Percentiles rank a stretch among this genome's conserved stretches.
Evolutionary conservation across 495 filamentous ascomycete genomes (phyloP).

Genomic region (Tuber calosporum): DNA sequence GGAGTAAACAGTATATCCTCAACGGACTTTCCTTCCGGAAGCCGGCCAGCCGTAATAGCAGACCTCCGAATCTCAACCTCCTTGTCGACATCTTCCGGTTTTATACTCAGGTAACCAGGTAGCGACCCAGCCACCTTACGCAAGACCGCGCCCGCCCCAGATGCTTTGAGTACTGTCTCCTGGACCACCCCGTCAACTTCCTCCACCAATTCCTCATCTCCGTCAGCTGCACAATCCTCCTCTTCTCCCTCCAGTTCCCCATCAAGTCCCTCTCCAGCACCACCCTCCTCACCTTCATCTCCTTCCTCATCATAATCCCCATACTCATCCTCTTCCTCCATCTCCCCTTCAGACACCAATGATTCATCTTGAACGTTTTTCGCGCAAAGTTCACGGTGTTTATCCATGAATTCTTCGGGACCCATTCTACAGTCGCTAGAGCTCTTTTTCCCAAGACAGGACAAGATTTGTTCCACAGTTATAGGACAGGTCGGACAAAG

Average conservation of each 20-base stretch:
- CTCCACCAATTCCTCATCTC: conserved; percentile 29
- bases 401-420: conserved; percentile 18
- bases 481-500: background rate
- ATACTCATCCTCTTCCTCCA: conserved; percentile 19
- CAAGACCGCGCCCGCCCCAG: conserved; percentile 10
- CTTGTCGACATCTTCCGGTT: conserved; percentile 21
- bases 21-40: conserved; percentile 8
- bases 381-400: conserved; percentile 24
- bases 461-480: background rate
- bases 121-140: background rate
- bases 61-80: conserved; percentile 29
- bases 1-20: conserved; percentile 26
- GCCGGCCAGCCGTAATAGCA: conserved; percentile 22
- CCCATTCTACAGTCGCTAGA: conserved; percentile 5
- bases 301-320: conserved; percentile 13
- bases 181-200: conserved; percentile 13
- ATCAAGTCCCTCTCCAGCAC: conserved; percentile 10
- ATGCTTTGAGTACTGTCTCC: conserved; percentile 1
- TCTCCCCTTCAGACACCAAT: conserved; percentile 18
- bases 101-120: conserved; percentile 24
- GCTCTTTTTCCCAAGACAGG: background rate
- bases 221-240: conserved; percentile 18
- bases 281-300: conserved; percentile 16
- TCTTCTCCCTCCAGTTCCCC: conserved; percentile 12
- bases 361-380: conserved; percentile 12